Conservation (phyloP, 2,329 filamentous ascomycete species). For the Curvularia hawaiiensis region DNA sequence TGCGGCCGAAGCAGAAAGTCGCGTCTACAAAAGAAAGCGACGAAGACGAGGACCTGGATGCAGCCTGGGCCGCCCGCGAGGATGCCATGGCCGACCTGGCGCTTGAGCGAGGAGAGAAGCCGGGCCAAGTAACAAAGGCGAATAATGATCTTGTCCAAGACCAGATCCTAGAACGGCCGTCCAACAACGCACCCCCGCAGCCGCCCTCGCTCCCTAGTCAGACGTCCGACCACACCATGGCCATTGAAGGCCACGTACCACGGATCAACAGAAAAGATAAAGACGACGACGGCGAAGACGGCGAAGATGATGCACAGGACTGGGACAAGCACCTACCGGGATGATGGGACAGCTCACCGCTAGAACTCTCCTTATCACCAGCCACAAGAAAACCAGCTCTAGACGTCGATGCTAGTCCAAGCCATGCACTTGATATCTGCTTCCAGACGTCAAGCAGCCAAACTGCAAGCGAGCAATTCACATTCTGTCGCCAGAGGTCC, state of each 20-base stretch:
- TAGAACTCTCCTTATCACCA: neutral
- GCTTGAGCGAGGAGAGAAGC: slow-evolving; percentile 52
- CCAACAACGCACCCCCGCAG: slow-evolving; percentile 28
- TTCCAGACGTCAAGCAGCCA: neutral
- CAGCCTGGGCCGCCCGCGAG: slow-evolving; percentile 42
- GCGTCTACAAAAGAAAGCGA: slow-evolving; percentile 18
- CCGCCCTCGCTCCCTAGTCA: slow-evolving; percentile 32
- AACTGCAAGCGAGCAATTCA: too few relatives aligned
- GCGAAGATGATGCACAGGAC: slow-evolving; percentile 34
- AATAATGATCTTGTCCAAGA: slow-evolving; percentile 41
- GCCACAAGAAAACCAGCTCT: neutral
- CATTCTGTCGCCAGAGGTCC: neutral
- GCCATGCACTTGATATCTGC: neutral
- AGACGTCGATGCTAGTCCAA: neutral
- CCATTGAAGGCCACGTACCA: slow-evolving; percentile 48
- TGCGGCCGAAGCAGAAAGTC: slow-evolving; percentile 34
- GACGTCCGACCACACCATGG: slow-evolving; percentile 35
- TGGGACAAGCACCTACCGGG: slow-evolving; percentile 44
- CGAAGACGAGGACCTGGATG: slow-evolving; percentile 39
- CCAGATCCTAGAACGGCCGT: slow-evolving; percentile 38
- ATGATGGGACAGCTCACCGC: slow-evolving; percentile 12
- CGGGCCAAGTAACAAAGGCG: slow-evolving; percentile 35
- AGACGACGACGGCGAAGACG: slow-evolving; percentile 25
- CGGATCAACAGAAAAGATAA: slow-evolving; percentile 23
- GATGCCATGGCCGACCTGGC: slow-evolving; percentile 49